Conservation (phyloP, 495 filamentous ascomycete genomes). For the Niebla homalea region DNA sequence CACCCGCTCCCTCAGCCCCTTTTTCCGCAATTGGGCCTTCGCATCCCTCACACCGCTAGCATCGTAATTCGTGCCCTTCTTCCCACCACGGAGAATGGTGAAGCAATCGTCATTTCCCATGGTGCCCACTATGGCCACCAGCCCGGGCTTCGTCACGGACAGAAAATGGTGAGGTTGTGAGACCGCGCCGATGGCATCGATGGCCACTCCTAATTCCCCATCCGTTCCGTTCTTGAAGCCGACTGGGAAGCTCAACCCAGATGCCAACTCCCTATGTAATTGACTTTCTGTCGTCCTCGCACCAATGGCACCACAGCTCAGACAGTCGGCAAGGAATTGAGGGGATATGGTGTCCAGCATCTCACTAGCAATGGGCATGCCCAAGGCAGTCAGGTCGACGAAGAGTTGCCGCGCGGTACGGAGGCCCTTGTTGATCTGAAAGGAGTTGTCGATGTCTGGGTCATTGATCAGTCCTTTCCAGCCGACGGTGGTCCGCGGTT, state of each 20-base stretch:
- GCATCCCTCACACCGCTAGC: conserved; percentile 63
- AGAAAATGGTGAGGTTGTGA: conserved; percentile 92
- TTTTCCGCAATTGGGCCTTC: conserved; percentile 69
- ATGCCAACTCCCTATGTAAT: conserved; percentile 87
- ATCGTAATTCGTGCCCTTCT: conserved; percentile 90
- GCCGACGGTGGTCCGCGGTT: conserved; percentile 95
- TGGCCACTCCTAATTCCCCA: conserved; percentile 83
- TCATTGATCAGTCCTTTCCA: conserved; percentile 99
- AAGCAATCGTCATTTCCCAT: conserved; percentile 93
- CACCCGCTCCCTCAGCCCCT: conserved; percentile 75
- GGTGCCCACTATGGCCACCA: conserved; percentile 89
- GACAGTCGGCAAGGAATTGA: conserved; percentile 84
- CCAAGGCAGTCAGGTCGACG: conserved; percentile 68
- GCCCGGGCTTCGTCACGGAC: conserved; percentile 96
- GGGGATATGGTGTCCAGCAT: conserved; percentile 99
- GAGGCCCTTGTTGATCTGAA: conserved; percentile 98
- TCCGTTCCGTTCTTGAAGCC: conserved; percentile 99
- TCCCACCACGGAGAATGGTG: conserved; percentile 85
- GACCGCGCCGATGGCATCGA: conserved; percentile 89
- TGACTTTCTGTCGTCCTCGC: conserved; percentile 96
- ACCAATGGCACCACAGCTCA: conserved; percentile 91
- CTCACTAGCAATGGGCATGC: conserved; percentile 89
- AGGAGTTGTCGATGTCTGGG: conserved; percentile 92
- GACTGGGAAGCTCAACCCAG: conserved; percentile 94
- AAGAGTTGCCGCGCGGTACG: conserved; percentile 80